These are phyloP conservation scores for Gynochthodes officinalis DNA, from an alignment of 257 asterid species.

Conservation along the genomic window DNA sequence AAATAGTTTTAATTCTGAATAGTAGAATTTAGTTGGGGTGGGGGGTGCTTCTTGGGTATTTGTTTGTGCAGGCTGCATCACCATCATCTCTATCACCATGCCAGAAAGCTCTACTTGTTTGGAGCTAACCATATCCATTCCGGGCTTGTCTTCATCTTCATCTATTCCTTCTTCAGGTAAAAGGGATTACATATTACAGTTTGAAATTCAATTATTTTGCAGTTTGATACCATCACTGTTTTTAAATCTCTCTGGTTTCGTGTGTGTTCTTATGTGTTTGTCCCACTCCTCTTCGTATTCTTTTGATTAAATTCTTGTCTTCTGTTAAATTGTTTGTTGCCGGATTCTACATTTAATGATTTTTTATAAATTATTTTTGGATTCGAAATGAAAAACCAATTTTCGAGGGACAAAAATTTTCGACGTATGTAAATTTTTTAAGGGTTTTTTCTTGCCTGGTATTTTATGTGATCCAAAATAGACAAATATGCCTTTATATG, in stretches of 20 bases:
- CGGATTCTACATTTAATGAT: background rate
- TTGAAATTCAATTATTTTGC: background rate
- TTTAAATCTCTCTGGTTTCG: background rate
- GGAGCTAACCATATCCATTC: conserved; percentile 67
- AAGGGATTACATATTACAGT: background rate
- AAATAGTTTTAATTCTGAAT: background rate
- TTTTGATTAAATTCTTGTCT: background rate
- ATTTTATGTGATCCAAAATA: background rate
- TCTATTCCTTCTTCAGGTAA: conserved; percentile 57
- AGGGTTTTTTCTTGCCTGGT: too few relatives aligned
- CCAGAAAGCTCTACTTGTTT: conserved; percentile 39
- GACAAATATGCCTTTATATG: too few relatives aligned
- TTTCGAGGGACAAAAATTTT: background rate
- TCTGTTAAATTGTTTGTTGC: background rate
- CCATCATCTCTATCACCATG: conserved; percentile 25
- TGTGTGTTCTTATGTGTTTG: background rate
- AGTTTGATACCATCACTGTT: background rate
- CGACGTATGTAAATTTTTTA: background rate
- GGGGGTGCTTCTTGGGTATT: conserved; percentile 1
- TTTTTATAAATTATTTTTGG: background rate
- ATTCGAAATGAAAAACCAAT: background rate
- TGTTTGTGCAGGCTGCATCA: conserved; percentile 1
- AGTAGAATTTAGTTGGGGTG: conserved; percentile 16
- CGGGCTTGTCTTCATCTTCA: conserved; percentile 54
- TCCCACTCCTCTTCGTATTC: background rate